Base-by-base conservation (phyloP, 306 rosid genomes). In the Inga oerstediana region DNA sequence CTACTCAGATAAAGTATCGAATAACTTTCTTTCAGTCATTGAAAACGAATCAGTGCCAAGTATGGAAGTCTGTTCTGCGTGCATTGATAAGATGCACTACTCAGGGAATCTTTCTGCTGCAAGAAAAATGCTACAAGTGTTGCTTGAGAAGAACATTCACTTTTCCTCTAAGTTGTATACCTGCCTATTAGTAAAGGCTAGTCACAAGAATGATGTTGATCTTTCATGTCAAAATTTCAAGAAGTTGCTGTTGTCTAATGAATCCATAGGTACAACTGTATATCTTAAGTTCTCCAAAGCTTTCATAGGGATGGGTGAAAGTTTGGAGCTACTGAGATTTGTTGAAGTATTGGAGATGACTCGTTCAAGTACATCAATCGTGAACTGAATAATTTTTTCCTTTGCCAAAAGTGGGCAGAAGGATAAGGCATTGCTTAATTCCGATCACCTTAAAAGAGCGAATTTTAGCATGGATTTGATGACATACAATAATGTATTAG, bases 401-500 rank as follows among this genome's bases (percentile, higher is more conserved):
- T 24, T 24, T 24, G 86, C 91, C 69, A 86, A 86, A 87, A 83
- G 93, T 83, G 88, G 94, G 83, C 88, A 94, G 89, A 80, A 79
- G 80, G 97, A 94, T 27, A 88, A 85, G 80, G 94, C 98, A 69
- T 85, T 91, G 85, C 61, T 72, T 82, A 84, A 93, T 83, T 94
- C 88, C 85, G 69, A 84, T 82, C 88, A 88, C 81, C 79, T 87
- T 78, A 93, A 82, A 88, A 82, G 77, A 82, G 84, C 39, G 34
- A 76, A 75, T 16, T 83, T 75, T 73, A 67, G 49, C 56, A 83
- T 92, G 11, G 94, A 93, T 81, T 73, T 94, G 89, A 49, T 90
- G 67, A 88, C 97, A 22, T 90, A 91, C 81, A 94, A 94, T 80
- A 93, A 84, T 62, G 82, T 91, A 90, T 76, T 94, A 10, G 92